Evolutionary conservation across 2,329 filamentous ascomycete genomes (phyloP), one percentile per base, ranked within the genome.

Genomic region (Paracamarosporium sp.): DNA sequence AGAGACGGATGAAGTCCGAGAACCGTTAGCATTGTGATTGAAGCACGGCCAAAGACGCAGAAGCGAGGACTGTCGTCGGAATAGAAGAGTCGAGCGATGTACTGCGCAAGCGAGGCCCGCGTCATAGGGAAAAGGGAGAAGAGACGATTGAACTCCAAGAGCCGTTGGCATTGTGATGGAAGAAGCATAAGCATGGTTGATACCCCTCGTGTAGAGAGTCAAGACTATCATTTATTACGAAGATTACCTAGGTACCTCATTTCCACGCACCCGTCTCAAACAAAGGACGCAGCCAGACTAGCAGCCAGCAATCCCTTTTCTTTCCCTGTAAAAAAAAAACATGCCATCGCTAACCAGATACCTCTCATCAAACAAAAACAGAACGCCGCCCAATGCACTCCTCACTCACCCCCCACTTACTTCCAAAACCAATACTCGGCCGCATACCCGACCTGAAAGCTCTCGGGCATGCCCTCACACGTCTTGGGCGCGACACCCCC

Each of bases 371-470:
- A n/a, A n/a, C n/a, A n/a, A n/a, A n/a, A n/a, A n/a, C 15, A 11
- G 50, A 70, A 75, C 72, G 70, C 73, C 72, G 55, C 62, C 50
- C 60, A 71, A 74, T 75, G 71, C 69, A 33, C 61, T 72, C 55
- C 68, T 71, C 64, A 70, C 53, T 48, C 25, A 48, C 36, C 27
- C n/a, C 60, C 17, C 30, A 36, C 20, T 33, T 62, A 72, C 15
- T 62, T 74, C 55, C 67, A 85, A 60, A 83, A 89, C 89, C 85
- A 88, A 67, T 91, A 97, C 84, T 93, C 86, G 40, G 93, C 88
- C 30, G 91, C 83, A 78, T 98, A 97, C 70, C 93, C 82, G 13
- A 97, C 86, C 60, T 88, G 80, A 65, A 97, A 93, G 1, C 77
- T 71, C 11, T 83, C 81, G 0, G 82, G 75, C 81, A 87, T 82